Evolutionary conservation across 306 rosid genomes (phyloP), one percentile per base, ranked within the genome.

Genomic region (Spatholobus suberectus): DNA sequence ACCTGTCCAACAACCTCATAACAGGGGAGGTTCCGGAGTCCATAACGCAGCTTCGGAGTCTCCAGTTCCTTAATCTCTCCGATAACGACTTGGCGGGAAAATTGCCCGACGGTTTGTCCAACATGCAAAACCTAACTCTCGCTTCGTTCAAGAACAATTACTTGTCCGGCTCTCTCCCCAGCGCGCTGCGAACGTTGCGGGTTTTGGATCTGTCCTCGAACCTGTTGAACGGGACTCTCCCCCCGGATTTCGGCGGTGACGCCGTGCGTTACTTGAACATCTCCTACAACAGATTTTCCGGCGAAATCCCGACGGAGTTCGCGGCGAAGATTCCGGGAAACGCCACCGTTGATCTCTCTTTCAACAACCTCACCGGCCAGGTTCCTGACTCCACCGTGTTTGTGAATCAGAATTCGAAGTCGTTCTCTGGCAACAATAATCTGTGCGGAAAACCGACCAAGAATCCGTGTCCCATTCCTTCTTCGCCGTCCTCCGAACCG

Each of bases 191-290:
- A 6, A 21, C 61, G 8, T 74, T 92, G 27, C 84, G 86, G 70
- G 81, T 84, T 76, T 73, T 96, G 67, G 99, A 96, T 92, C 89
- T 96, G 32, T 94, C 99, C 26, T 90, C 90, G 1, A 96, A 96
- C 84, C 84, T 92, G 77, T 27, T 96, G 17, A 92, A 91, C 52
- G 99, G 95, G 5, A 87, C 99, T 59, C 81, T 96, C 27, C 93
- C 93, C 5, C 27, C 40, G 0, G 92, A 87, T 81, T 94, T 94
- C 24, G 94, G 89, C 0, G 97, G 97, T 2, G 84, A 82, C 7
- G 59, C 34, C 15, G 61, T 92, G 5, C 79, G 63, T 70, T 92
- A 88, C 88, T 79, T 94, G 69, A 94, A 94, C 78, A 63, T 89
- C 61, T 93, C 98, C 2, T 80, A 82, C 88, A 96, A 92, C 88